Conservation (phyloP, 441 rosid species). For the Cnidoscolus chayamansa region DNA sequence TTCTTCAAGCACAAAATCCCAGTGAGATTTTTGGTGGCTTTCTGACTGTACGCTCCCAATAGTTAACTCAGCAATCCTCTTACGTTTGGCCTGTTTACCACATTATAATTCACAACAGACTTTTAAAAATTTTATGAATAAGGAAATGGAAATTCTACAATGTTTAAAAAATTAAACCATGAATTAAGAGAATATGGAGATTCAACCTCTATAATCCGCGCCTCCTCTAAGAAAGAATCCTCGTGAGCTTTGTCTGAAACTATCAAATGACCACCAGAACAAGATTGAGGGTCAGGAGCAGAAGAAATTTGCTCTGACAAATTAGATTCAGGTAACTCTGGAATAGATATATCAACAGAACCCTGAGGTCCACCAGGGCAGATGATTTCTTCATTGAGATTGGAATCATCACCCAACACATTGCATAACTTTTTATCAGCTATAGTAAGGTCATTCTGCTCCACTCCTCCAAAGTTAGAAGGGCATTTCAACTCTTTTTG, state of each 20-base stretch:
- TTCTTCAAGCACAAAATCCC: constrained; percentile 99
- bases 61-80: constrained; percentile 86
- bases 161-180: constrained; percentile 21
- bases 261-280: constrained; percentile 38
- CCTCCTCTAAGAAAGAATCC: constrained; percentile 89
- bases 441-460: constrained; percentile 38
- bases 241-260: constrained; percentile 57
- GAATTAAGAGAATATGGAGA: constrained; percentile 24
- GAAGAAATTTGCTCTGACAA: constrained; percentile 36
- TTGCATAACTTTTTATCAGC: constrained; percentile 34
- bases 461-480: constrained; percentile 35
- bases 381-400: constrained; percentile 31
- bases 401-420: constrained; percentile 33
- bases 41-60: constrained; percentile 49
- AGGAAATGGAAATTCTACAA: constrained; percentile 25
- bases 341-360: constrained; percentile 34
- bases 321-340: constrained; percentile 37
- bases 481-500: constrained; percentile 45
- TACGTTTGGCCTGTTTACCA: constrained; percentile 75
- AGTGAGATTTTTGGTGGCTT: constrained; percentile 57
- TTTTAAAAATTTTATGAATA: constrained; percentile 16
- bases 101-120: constrained; percentile 20
- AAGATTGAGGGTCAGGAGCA: constrained; percentile 43
- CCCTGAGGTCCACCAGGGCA: constrained; percentile 37
- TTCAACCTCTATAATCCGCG: constrained; percentile 78